These are phyloP conservation scores for Boletus insuetus DNA, from an alignment of 768 basidiomycete species.

Conservation along the genomic window DNA sequence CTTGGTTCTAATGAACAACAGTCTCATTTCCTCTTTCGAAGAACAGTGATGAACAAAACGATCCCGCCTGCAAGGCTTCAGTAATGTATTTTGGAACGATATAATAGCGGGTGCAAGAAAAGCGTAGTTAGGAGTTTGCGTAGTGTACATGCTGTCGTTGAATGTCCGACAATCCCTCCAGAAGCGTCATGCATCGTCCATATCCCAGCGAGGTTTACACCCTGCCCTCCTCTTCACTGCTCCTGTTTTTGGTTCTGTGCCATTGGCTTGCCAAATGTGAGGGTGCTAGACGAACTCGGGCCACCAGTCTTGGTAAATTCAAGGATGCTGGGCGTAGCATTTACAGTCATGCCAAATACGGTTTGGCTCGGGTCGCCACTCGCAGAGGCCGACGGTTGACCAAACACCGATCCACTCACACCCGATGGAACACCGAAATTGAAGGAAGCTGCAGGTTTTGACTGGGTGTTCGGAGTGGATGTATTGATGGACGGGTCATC, in stretches of 20 bases:
- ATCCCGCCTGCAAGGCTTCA: too few relatives aligned
- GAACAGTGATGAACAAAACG: not conserved
- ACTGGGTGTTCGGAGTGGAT: conserved; percentile 13
- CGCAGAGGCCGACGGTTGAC: conserved; percentile 6
- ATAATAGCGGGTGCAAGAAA: not conserved
- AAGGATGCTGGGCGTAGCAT: conserved; percentile 28
- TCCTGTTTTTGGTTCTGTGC: conserved; percentile 34
- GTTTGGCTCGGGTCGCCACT: conserved; percentile 6
- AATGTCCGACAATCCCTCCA: not conserved
- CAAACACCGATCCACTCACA: conserved; percentile 4
- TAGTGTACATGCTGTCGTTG: conserved; percentile 17
- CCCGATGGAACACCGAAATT: conserved; percentile 15
- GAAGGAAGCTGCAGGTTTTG: conserved; percentile 30
- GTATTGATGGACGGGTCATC: conserved; percentile 5
- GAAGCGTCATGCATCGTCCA: not conserved
- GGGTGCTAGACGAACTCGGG: conserved; percentile 12
- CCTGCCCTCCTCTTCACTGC: conserved; percentile 18
- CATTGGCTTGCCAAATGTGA: conserved; percentile 27
- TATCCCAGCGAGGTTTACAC: not conserved
- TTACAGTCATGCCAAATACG: conserved; percentile 16
- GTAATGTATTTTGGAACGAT: not conserved
- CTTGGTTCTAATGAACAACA: too few relatives aligned
- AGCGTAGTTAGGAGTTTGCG: conserved; percentile 1
- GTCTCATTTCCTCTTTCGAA: too few relatives aligned
- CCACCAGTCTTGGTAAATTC: conserved; percentile 29